These are phyloP conservation scores for Yamadazyma songkhlaensis DNA, from an alignment of 1,139 yeast genomes.

Conservation along the genomic window DNA sequence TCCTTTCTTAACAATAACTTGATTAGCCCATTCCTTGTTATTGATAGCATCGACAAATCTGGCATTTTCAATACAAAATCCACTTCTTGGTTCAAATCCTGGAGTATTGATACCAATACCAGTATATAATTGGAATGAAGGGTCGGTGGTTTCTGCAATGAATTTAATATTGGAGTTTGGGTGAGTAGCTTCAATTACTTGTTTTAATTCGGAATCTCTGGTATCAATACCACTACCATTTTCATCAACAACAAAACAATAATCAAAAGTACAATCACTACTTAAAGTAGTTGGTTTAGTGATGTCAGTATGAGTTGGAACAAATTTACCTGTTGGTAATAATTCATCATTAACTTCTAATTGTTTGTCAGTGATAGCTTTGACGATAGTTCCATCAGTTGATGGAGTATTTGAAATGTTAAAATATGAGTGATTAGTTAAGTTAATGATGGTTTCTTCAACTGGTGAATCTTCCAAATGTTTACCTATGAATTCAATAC, in stretches of 20 bases:
- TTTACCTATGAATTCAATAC: slow-evolving; percentile 48
- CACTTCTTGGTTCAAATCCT: slow-evolving; percentile 46
- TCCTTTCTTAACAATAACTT: slow-evolving; percentile 53
- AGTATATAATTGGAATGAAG: slow-evolving; percentile 66
- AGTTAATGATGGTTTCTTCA: slow-evolving; percentile 50
- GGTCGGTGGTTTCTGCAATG: slow-evolving; percentile 57
- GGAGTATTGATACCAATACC: slow-evolving; percentile 49
- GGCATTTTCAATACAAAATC: slow-evolving; percentile 64
- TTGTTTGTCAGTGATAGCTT: slow-evolving; percentile 23
- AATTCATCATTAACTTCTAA: slow-evolving; percentile 39
- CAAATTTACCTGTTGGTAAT: slow-evolving; percentile 52
- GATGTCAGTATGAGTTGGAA: slow-evolving; percentile 19
- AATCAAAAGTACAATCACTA: slow-evolving; percentile 38
- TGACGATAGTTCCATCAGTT: slow-evolving; percentile 34
- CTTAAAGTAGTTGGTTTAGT: slow-evolving; percentile 23
- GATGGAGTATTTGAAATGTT: slow-evolving; percentile 29
- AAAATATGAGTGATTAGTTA: slow-evolving; percentile 68
- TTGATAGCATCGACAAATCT: slow-evolving; percentile 59
- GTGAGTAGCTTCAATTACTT: slow-evolving; percentile 46
- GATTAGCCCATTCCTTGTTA: slow-evolving; percentile 43
- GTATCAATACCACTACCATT: slow-evolving; percentile 36
- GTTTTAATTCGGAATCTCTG: slow-evolving; percentile 31
- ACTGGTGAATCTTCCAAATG: slow-evolving; percentile 34
- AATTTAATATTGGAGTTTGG: slow-evolving; percentile 45
- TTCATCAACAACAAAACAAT: slow-evolving; percentile 48